phyloP scores from a whole-genome alignment of 2,329 filamentous ascomycete species.

The Paraphoma chrysanthemicola region DNA sequence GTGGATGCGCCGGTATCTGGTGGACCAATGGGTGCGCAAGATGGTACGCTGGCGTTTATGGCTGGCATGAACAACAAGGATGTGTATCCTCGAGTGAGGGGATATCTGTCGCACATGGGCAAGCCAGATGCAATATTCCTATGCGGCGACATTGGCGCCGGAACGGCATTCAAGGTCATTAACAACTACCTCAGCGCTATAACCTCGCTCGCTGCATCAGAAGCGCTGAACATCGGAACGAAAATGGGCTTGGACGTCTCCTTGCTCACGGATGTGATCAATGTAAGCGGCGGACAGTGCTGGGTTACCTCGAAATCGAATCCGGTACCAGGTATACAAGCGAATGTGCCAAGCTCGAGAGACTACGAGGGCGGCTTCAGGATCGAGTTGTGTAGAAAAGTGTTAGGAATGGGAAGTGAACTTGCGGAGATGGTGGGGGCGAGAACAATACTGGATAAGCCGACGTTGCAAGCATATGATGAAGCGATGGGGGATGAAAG shows the following conservation, averaged over 20 bases:
- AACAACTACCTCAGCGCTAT: slow-evolving; percentile 96
- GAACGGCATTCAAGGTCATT: slow-evolving; percentile 87
- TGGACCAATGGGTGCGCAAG: slow-evolving; percentile 85
- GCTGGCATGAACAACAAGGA: slow-evolving; percentile 67
- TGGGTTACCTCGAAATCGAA: slow-evolving; percentile 96
- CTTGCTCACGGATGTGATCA: slow-evolving; percentile 82
- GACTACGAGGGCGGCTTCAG: slow-evolving; percentile 49
- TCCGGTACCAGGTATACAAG: slow-evolving; percentile 68
- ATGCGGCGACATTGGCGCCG: slow-evolving; percentile 81
- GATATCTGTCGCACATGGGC: slow-evolving; percentile 80
- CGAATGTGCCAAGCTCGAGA: slow-evolving; percentile 47
- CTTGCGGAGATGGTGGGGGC: slow-evolving; percentile 45
- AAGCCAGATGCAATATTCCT: slow-evolving; percentile 74
- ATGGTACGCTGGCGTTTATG: slow-evolving; percentile 93
- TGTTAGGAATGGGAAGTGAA: slow-evolving; percentile 43
- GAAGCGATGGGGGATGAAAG: slow-evolving; percentile 37
- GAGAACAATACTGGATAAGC: slow-evolving; percentile 39
- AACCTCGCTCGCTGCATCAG: slow-evolving; percentile 77
- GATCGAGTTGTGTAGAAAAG: slow-evolving; percentile 44
- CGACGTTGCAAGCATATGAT: slow-evolving; percentile 37
- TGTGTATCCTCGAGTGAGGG: slow-evolving; percentile 63
- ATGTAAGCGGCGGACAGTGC: slow-evolving; percentile 85
- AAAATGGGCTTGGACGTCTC: slow-evolving; percentile 65
- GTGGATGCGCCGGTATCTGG: slow-evolving; percentile 96
- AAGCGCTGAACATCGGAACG: slow-evolving; percentile 69